Conservation (phyloP, 768 basidiomycete genomes). For the Hemileccinum impolitum region DNA sequence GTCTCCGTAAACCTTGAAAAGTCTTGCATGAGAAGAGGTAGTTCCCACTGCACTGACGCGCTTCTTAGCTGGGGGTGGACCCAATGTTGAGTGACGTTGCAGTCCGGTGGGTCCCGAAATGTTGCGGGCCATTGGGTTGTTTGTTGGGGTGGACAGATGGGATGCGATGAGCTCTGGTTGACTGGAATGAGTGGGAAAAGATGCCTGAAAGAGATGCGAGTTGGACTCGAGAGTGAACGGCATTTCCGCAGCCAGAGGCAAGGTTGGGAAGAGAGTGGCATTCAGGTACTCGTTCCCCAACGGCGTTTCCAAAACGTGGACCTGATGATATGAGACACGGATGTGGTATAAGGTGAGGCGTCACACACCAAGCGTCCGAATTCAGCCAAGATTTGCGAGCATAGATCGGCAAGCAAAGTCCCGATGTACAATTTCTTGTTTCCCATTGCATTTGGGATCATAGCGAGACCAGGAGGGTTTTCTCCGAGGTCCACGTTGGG, state of each 20-base stretch:
- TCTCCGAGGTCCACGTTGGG: conserved; percentile 55
- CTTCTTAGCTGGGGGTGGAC: conserved; percentile 47
- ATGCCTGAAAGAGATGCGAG: conserved; percentile 39
- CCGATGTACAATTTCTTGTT: conserved; percentile 88
- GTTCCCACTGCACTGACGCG: conserved; percentile 61
- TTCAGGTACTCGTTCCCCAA: conserved; percentile 85
- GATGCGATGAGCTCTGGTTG: conserved; percentile 48
- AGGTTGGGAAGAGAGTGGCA: conserved; percentile 56
- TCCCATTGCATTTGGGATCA: conserved; percentile 83
- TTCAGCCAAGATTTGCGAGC: conserved; percentile 81
- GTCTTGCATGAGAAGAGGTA: conserved; percentile 76
- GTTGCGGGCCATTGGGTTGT: conserved; percentile 49
- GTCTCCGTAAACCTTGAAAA: conserved; percentile 87
- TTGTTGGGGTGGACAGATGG: conserved; percentile 21
- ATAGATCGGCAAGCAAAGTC: conserved; percentile 84
- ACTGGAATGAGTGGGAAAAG: conserved; percentile 49
- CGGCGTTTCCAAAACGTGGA: conserved; percentile 75
- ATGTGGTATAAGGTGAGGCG: not conserved
- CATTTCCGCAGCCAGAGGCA: conserved; percentile 60
- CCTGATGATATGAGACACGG: conserved; percentile 41
- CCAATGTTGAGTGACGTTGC: conserved; percentile 53
- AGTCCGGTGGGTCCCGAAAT: conserved; percentile 38
- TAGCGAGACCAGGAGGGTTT: conserved; percentile 58
- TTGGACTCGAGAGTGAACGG: conserved; percentile 52
- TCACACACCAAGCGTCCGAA: conserved; percentile 78